These are phyloP conservation scores for Centella asiatica DNA, from an alignment of 129 eudicot species.

Conservation along the genomic window DNA sequence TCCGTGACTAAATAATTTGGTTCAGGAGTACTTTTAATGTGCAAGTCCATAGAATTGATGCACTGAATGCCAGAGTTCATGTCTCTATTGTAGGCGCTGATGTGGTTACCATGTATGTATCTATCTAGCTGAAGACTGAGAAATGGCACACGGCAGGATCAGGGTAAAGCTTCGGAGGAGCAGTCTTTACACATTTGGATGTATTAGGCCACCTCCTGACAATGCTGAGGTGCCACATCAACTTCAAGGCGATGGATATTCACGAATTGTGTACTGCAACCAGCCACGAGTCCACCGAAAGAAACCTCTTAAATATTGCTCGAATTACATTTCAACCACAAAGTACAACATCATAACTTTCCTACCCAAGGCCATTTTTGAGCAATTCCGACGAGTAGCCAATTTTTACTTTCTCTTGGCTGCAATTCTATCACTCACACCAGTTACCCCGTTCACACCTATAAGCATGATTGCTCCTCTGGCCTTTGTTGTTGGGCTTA, in stretches of 20 bases:
- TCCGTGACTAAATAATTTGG: not conserved
- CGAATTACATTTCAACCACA: slow-evolving; percentile 88
- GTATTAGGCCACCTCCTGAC: slow-evolving; percentile 35
- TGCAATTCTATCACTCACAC: slow-evolving; percentile 67
- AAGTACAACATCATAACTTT: slow-evolving; percentile 77
- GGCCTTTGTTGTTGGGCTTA: slow-evolving; percentile 79
- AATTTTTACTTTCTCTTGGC: slow-evolving; percentile 88
- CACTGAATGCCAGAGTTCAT: slow-evolving; percentile 10
- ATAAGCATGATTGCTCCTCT: slow-evolving; percentile 91
- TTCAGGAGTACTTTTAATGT: not conserved
- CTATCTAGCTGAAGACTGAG: not conserved
- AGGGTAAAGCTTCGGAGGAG: slow-evolving; percentile 76
- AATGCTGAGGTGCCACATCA: slow-evolving; percentile 48
- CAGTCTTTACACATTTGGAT: slow-evolving; percentile 77
- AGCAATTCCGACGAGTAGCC: slow-evolving; percentile 97
- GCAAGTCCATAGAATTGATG: slow-evolving; percentile 1
- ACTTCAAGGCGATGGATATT: slow-evolving; percentile 69
- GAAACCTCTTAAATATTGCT: slow-evolving; percentile 66
- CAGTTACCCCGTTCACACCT: slow-evolving; percentile 73
- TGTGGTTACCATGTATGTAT: slow-evolving; percentile 13
- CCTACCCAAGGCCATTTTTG: slow-evolving; percentile 88
- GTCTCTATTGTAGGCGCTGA: slow-evolving; percentile 12
- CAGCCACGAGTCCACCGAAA: slow-evolving; percentile 64
- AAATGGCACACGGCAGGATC: slow-evolving; percentile 75
- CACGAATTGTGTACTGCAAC: slow-evolving; percentile 68